These are phyloP conservation scores for Rhizopus delemar DNA, from an alignment of 371 early-diverging fungal genomes.

Conservation along the genomic window DNA sequence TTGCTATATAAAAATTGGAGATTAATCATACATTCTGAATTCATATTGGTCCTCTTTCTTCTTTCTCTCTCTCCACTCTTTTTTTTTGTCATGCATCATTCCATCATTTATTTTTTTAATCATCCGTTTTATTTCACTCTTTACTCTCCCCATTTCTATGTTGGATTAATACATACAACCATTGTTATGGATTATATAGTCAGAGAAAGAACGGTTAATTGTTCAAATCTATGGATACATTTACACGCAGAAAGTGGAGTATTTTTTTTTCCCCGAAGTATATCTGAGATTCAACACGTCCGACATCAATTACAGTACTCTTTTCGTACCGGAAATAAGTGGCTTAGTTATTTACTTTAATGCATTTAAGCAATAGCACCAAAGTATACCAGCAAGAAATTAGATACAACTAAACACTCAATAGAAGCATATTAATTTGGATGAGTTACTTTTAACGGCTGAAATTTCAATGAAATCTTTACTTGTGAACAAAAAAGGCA, in stretches of 20 bases:
- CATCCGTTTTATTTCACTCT: slow-evolving; percentile 1
- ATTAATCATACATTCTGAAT: slow-evolving; percentile 1
- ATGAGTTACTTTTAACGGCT: too few relatives aligned
- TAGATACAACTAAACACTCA: too few relatives aligned
- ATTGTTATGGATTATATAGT: slow-evolving; percentile 37
- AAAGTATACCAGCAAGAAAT: too few relatives aligned
- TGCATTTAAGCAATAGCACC: too few relatives aligned
- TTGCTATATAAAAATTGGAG: slow-evolving; percentile 29
- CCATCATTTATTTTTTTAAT: not conserved
- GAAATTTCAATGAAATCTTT: too few relatives aligned
- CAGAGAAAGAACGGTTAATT: slow-evolving; percentile 32
- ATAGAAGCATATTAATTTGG: too few relatives aligned
- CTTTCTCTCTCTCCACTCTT: not conserved
- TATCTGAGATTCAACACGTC: slow-evolving; percentile 7
- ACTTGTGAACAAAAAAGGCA: too few relatives aligned
- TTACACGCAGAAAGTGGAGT: slow-evolving; percentile 16
- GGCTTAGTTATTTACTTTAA: too few relatives aligned
- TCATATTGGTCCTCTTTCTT: not conserved
- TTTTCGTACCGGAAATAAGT: too few relatives aligned
- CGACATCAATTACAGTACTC: not conserved
- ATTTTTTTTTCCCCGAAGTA: not conserved
- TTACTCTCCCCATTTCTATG: not conserved
- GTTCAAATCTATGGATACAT: slow-evolving; percentile 19
- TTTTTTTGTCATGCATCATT: too few relatives aligned
- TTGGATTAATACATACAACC: slow-evolving; percentile 28